Conservation (phyloP, 176 grass and related monocot species). For the Oryza glumipatula region DNA sequence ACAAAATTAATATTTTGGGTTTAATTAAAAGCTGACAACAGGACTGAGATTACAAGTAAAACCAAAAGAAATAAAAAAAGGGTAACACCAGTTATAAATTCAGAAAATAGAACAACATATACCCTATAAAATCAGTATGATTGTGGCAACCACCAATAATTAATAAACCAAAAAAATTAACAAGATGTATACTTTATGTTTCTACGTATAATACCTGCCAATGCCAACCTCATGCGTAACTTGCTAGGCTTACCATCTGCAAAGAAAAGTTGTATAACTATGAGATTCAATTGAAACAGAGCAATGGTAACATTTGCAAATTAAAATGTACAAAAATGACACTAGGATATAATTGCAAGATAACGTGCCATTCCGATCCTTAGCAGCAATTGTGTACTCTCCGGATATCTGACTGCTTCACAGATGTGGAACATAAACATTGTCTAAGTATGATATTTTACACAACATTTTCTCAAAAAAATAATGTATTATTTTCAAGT, state of each 20-base stretch:
- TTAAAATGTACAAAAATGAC: not conserved
- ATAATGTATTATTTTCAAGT: too few species aligned
- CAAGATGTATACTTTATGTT: not conserved
- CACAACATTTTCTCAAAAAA: too few species aligned
- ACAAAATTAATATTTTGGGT: too few species aligned
- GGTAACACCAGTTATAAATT: too few species aligned
- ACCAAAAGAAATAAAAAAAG: too few species aligned
- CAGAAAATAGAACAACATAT: not conserved
- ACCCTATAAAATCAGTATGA: not conserved
- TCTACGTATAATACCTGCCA: not conserved
- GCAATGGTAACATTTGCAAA: not conserved
- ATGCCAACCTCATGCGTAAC: not conserved
- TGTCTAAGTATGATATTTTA: too few species aligned
- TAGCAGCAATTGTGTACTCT: too few species aligned
- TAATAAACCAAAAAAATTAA: not conserved
- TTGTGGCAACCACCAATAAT: not conserved
- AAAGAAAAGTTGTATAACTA: not conserved
- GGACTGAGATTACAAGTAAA: too few species aligned
- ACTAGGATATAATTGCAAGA: not conserved
- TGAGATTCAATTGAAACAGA: not conserved
- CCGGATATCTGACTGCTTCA: too few species aligned
- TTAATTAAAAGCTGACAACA: too few species aligned
- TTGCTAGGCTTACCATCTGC: slow-evolving; percentile 3
- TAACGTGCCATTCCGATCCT: too few species aligned
- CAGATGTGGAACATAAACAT: too few species aligned